Conservation (phyloP, 192 early-diverging fungal species). For the Backusella westeae region DNA sequence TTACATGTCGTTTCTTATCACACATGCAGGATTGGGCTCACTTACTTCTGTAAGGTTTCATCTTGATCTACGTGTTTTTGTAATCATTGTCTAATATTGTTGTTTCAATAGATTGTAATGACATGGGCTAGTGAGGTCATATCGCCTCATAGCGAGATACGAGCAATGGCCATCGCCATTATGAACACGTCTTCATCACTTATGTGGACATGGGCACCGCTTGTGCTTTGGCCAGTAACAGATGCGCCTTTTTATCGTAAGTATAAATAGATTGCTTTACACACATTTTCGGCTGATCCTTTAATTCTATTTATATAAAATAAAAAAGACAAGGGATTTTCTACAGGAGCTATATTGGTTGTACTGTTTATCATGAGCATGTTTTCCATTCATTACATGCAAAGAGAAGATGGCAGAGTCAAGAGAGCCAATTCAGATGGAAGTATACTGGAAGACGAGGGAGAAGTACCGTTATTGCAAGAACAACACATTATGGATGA, state of each 20-base stretch:
- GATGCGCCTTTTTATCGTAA: constrained; percentile 24
- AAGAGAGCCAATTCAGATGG: not conserved
- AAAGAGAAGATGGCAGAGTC: not conserved
- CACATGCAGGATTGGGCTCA: constrained; percentile 26
- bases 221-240: constrained; percentile 41
- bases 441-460: not conserved
- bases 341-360: constrained; percentile 4
- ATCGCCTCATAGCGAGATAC: constrained; percentile 18
- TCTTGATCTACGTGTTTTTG: not conserved
- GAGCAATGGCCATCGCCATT: constrained; percentile 34
- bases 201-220: constrained; percentile 19
- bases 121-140: constrained; percentile 39
- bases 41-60: constrained; percentile 24
- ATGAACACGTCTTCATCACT: constrained; percentile 33
- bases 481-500: not conserved
- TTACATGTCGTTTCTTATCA: constrained; percentile 31
- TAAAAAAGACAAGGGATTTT: constrained; percentile 16
- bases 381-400: not conserved
- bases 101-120: constrained; percentile 29
- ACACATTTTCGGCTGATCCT: not conserved
- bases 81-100: not conserved
- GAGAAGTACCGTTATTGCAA: not conserved
- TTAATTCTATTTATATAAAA: too few species aligned
- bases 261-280: not conserved
- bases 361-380: constrained; percentile 13